Conservation (phyloP, 2,329 filamentous ascomycete genomes). For the Aspergillus japonicus region DNA sequence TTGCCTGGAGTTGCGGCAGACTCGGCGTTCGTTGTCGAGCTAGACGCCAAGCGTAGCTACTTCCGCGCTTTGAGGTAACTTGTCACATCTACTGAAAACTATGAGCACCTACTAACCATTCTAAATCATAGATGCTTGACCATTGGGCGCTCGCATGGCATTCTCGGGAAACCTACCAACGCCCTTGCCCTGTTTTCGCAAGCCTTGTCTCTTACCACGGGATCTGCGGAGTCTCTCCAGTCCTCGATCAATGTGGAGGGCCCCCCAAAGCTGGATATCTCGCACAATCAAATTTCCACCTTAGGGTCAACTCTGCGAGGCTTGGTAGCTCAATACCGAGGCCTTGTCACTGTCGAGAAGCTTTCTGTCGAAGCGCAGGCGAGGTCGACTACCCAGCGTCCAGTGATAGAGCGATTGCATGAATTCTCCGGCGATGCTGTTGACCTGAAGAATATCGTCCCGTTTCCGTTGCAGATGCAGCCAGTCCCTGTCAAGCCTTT, state of each 20-base stretch:
- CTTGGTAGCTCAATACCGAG: slow-evolving; percentile 77
- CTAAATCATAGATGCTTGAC: slow-evolving; percentile 64
- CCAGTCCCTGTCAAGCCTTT: slow-evolving; percentile 89
- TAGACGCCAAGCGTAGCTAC: slow-evolving; percentile 77
- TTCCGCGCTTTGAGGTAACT: slow-evolving; percentile 83
- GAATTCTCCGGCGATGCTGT: slow-evolving; percentile 71
- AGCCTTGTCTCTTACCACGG: slow-evolving; percentile 62
- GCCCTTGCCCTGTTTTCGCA: slow-evolving; percentile 81
- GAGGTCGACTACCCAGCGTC: slow-evolving; percentile 46
- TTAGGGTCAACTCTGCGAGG: slow-evolving; percentile 64
- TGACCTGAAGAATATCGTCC: slow-evolving; percentile 76
- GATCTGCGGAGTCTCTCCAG: slow-evolving; percentile 50
- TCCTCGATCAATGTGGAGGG: slow-evolving; percentile 42
- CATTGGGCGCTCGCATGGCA: slow-evolving; percentile 78
- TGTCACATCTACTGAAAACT: slow-evolving; percentile 9
- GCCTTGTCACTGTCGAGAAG: slow-evolving; percentile 77
- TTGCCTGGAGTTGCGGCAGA: slow-evolving; percentile 88
- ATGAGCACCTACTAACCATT: slow-evolving; percentile 7
- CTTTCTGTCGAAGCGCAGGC: slow-evolving; percentile 52
- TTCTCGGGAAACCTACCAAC: slow-evolving; percentile 70
- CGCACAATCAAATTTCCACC: slow-evolving; percentile 55
- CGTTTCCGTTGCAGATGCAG: slow-evolving; percentile 80
- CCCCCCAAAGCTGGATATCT: slow-evolving; percentile 69
- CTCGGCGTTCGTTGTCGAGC: slow-evolving; percentile 67
- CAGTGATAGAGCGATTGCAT: slow-evolving; percentile 71